Conservation (phyloP, 805 yeast species). For the Wickerhamiella kurtzmanii region DNA sequence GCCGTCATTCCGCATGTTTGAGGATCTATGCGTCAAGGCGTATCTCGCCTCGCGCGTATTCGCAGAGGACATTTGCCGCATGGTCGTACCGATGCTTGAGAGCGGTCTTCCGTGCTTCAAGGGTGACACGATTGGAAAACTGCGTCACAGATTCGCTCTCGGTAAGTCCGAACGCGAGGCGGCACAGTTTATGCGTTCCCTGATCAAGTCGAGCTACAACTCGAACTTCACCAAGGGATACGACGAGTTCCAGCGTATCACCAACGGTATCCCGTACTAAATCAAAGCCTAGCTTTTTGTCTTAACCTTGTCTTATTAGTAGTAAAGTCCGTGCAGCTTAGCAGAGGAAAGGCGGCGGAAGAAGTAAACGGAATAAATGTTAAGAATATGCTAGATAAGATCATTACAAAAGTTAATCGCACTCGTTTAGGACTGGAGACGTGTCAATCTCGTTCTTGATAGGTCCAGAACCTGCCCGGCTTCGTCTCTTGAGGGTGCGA, state of each 20-base stretch:
- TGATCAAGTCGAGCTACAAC: constrained; percentile 72
- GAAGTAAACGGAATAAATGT: no score
- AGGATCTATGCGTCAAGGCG: constrained; percentile 87
- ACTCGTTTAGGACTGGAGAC: background rate
- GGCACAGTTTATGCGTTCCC: constrained; percentile 55
- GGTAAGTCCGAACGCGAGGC: constrained; percentile 75
- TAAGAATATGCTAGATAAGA: no score
- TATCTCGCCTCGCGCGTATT: constrained; percentile 79
- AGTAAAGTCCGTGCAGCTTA: no score
- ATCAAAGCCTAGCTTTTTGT: no score
- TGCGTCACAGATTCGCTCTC: constrained; percentile 69
- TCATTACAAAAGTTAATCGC: background rate
- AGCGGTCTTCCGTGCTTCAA: constrained; percentile 95
- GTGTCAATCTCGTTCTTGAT: no score
- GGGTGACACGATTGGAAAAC: constrained; percentile 64
- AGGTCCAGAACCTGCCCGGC: no score
- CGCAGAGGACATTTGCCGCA: constrained; percentile 68
- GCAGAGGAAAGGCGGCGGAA: no score
- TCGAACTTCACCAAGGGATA: constrained; percentile 85
- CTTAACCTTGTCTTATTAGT: no score
- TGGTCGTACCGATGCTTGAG: constrained; percentile 85
- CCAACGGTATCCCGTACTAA: constrained; percentile 92
- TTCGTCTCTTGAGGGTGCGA: constrained; percentile 3
- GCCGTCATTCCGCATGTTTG: constrained; percentile 85
- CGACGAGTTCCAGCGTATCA: constrained; percentile 91